Evolutionary conservation across 345 rosid genomes (phyloP).

Genomic region (Excoecaria cochinchinensis): DNA sequence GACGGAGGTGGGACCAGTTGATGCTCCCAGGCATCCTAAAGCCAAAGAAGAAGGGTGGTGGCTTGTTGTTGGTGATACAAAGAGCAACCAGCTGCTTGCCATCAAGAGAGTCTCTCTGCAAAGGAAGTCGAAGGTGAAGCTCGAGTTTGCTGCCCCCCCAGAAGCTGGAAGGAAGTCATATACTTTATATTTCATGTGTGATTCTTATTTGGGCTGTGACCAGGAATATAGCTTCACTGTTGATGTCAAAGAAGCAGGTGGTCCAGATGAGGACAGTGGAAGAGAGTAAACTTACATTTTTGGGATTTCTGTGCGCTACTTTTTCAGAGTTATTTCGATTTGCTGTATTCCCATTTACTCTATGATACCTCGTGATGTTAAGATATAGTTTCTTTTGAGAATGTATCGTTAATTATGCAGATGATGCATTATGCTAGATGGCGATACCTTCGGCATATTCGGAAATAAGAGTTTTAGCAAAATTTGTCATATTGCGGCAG

Average conservation of each 20-base stretch:
- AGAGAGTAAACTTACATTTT: conserved; percentile 1
- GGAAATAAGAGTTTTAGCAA: background rate
- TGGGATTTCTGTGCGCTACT: no score
- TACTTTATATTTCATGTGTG: conserved; percentile 78
- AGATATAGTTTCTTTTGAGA: background rate
- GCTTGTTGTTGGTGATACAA: conserved; percentile 85
- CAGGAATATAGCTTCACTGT: conserved; percentile 72
- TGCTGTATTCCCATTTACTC: background rate
- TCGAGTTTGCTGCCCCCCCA: conserved; percentile 67
- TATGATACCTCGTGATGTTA: background rate
- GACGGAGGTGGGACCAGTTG: conserved; percentile 76
- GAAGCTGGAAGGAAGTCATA: conserved; percentile 65
- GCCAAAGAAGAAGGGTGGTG: conserved; percentile 98
- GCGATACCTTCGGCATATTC: background rate
- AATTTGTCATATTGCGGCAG: no score
- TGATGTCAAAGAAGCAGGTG: conserved; percentile 45
- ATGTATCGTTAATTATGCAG: background rate
- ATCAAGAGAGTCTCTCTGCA: conserved; percentile 83
- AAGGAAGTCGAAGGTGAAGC: conserved; percentile 71
- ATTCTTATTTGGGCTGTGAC: conserved; percentile 86
- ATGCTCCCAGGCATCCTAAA: conserved; percentile 69
- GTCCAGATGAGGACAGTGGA: conserved; percentile 16
- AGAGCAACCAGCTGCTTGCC: conserved; percentile 78
- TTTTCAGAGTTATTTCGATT: background rate
- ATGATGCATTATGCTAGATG: background rate